A percentile compares a stretch with the other conserved stretches of the same genome.
Conservation (phyloP, 257 asterid genomes). For the Nicotiana paniculata region DNA sequence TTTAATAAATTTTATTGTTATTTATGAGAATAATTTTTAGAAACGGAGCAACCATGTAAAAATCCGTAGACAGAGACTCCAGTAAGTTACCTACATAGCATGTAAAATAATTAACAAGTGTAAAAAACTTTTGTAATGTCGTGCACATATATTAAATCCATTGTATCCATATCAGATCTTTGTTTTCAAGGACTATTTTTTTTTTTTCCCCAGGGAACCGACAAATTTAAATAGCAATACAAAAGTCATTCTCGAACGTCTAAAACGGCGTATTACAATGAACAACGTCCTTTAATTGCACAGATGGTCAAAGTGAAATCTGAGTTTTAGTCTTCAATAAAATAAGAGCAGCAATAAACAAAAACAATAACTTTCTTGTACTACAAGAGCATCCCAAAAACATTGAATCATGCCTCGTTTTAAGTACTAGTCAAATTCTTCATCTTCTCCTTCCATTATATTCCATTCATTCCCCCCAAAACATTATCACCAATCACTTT, state of each 20-base stretch:
- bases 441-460: neutral
- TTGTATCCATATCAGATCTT: neutral
- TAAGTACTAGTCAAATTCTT: slow-evolving; percentile 1
- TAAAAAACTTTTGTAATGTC: too few species aligned
- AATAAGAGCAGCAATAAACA: neutral
- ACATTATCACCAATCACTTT: neutral
- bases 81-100: too few species aligned
- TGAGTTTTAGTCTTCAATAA: neutral
- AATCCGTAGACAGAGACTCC: too few species aligned
- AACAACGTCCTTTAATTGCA: neutral
- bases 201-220: too few species aligned
- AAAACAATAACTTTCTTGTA: neutral
- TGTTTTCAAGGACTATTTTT: neutral
- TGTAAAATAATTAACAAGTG: too few species aligned
- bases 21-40: too few species aligned
- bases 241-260: slow-evolving; percentile 13
- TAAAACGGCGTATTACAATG: slow-evolving; percentile 18
- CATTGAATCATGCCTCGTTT: neutral
- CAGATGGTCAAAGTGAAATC: neutral
- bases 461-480: neutral
- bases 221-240: neutral
- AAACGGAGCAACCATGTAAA: too few species aligned
- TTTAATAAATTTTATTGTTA: too few species aligned
- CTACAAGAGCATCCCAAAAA: neutral
- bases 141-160: too few species aligned